Conservation (phyloP, 495 filamentous ascomycete genomes). For the Ramalina intermedia region DNA sequence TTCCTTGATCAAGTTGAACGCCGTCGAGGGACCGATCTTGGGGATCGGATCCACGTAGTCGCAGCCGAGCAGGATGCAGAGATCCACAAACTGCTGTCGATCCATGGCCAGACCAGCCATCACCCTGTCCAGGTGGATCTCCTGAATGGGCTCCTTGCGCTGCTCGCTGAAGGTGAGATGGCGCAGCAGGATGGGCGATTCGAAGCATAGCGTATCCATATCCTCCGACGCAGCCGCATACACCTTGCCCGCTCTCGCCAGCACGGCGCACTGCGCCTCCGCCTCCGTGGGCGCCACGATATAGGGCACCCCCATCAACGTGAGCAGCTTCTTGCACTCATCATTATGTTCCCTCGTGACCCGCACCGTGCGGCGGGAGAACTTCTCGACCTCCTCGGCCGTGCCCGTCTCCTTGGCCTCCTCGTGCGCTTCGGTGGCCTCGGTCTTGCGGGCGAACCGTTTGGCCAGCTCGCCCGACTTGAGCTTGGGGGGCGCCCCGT, state of each 20-base stretch:
- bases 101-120: constrained; percentile 81
- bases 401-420: constrained; percentile 97
- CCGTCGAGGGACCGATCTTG: constrained; percentile 80
- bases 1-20: constrained; percentile 84
- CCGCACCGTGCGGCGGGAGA: constrained; percentile 82
- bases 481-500: constrained; percentile 88
- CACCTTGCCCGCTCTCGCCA: constrained; percentile 86
- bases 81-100: constrained; percentile 66
- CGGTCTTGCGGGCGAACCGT: constrained; percentile 78
- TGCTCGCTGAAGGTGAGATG: constrained; percentile 96
- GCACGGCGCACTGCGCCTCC: constrained; percentile 86
- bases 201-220: constrained; percentile 97
- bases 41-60: constrained; percentile 95
- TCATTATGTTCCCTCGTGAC: constrained; percentile 94
- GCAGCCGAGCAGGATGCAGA: constrained; percentile 95
- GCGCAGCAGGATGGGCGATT: constrained; percentile 76
- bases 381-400: constrained; percentile 94
- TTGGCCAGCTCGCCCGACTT: constrained; percentile 94
- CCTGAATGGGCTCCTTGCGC: constrained; percentile 91
- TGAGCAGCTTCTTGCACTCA: constrained; percentile 80
- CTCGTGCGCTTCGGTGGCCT: constrained; percentile 74
- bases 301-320: constrained; percentile 90
- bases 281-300: constrained; percentile 93
- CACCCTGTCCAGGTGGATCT: constrained; percentile 75
- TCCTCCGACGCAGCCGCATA: constrained; percentile 95